Percentiles rank a stretch among this genome's conserved stretches.
Evolutionary conservation across 495 filamentous ascomycete genomes (phyloP).

Genomic region (Letharia columbiana): DNA sequence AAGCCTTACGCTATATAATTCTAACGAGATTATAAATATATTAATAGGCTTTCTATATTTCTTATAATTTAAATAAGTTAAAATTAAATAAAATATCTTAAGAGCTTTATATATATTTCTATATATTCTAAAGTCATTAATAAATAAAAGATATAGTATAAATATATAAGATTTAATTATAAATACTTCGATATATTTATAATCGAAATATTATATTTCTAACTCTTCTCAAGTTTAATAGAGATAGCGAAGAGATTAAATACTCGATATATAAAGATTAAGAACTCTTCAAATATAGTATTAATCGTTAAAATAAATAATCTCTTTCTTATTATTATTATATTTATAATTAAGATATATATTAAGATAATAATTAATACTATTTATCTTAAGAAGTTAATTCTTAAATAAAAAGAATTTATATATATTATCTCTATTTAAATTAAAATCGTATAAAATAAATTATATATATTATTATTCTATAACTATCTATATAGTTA

Average conservation of each 20-base stretch:
- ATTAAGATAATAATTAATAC: slow-evolving; percentile 8
- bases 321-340: neutral
- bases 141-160: slow-evolving; percentile 13
- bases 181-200: slow-evolving; percentile 3
- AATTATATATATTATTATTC: neutral
- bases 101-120: slow-evolving; percentile 8
- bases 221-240: slow-evolving; percentile 1
- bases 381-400: neutral
- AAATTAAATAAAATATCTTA: slow-evolving; percentile 13
- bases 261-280: neutral
- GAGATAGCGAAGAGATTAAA: neutral
- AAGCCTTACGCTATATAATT: slow-evolving; percentile 9
- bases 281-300: neutral
- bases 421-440: neutral
- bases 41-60: slow-evolving; percentile 11
- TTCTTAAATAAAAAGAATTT: slow-evolving; percentile 4
- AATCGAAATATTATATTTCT: slow-evolving; percentile 9
- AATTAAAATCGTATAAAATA: neutral
- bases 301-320: neutral
- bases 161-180: neutral
- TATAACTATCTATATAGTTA: neutral
- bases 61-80: slow-evolving; percentile 9
- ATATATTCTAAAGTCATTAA: neutral
- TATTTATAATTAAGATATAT: slow-evolving; percentile 5
- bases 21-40: slow-evolving; percentile 2